phyloP scores from a whole-genome alignment of 768 basidiomycete genomes.

The Calocybe indica region DNA sequence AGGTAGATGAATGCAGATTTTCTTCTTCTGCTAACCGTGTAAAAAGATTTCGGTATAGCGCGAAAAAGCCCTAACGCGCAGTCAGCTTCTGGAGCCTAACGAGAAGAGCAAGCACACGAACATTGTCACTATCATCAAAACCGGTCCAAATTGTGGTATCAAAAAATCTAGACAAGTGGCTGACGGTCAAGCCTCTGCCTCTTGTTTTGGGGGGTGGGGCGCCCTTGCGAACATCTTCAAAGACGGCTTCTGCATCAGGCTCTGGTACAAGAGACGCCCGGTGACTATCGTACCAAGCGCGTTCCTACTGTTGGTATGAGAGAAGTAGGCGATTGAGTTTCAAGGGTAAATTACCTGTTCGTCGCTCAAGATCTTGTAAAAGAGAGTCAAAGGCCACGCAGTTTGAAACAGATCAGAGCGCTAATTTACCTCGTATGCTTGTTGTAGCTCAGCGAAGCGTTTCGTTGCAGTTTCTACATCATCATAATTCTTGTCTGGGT shows the following conservation, averaged over 20 bases:
- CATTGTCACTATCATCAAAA: conserved; percentile 58
- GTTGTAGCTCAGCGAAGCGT: conserved; percentile 83
- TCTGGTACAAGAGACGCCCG: conserved; percentile 73
- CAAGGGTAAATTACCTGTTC: conserved; percentile 58
- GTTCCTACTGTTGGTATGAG: conserved; percentile 60
- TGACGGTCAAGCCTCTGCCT: conserved; percentile 73
- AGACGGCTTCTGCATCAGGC: conserved; percentile 78
- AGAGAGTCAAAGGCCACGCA: not conserved
- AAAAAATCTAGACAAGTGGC: conserved; percentile 83
- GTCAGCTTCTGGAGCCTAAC: not conserved
- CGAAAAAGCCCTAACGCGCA: conserved; percentile 71
- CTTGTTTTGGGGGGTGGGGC: conserved; percentile 42
- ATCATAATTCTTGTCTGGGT: conserved; percentile 83
- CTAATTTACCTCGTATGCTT: conserved; percentile 84
- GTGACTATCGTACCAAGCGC: conserved; percentile 98
- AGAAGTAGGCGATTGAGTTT: conserved; percentile 9
- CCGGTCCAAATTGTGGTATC: conserved; percentile 62
- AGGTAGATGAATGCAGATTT: conserved; percentile 30
- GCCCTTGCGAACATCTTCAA: conserved; percentile 80
- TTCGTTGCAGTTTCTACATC: conserved; percentile 83
- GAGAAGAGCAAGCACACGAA: conserved; percentile 23
- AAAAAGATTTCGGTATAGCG: conserved; percentile 86
- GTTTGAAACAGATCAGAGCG: not conserved
- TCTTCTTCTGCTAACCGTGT: conserved; percentile 81
- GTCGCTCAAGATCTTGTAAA: conserved; percentile 76